Conservation (phyloP, 75 land plant genomes). For the Chamaecyparis obtusa region DNA sequence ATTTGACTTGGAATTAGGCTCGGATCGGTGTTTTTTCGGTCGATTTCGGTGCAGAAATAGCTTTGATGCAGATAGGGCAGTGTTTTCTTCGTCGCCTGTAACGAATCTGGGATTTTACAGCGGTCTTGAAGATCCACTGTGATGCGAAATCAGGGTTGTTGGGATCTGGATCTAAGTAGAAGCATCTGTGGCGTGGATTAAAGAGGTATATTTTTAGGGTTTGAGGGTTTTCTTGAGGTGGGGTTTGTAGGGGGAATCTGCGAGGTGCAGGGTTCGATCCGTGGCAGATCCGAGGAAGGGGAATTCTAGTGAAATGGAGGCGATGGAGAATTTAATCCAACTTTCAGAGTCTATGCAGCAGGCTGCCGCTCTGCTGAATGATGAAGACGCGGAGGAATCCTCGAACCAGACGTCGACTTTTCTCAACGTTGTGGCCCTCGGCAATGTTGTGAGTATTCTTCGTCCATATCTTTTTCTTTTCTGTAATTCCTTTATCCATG, state of each 20-base stretch:
- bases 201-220: not conserved
- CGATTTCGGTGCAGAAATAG: not conserved
- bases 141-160: not conserved
- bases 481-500: not conserved
- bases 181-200: not conserved
- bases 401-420: slow-evolving; percentile 58
- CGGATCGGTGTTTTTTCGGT: not conserved
- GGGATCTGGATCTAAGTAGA: not conserved
- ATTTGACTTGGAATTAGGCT: not conserved
- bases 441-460: slow-evolving; percentile 72
- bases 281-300: not conserved
- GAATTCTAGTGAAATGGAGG: slow-evolving; percentile 45
- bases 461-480: not conserved
- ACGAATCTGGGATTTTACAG: not conserved
- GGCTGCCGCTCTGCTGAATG: slow-evolving; percentile 74
- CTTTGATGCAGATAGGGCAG: not conserved
- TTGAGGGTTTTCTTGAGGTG: not conserved
- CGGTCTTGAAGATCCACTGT: not conserved
- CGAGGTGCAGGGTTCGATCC: not conserved
- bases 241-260: not conserved
- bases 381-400: slow-evolving; percentile 82
- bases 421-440: slow-evolving; percentile 89
- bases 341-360: slow-evolving; percentile 94
- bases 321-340: slow-evolving; percentile 86
- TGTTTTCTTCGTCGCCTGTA: not conserved